Conservation (phyloP, 495 filamentous ascomycete genomes). For the Aspergillus affinis region DNA sequence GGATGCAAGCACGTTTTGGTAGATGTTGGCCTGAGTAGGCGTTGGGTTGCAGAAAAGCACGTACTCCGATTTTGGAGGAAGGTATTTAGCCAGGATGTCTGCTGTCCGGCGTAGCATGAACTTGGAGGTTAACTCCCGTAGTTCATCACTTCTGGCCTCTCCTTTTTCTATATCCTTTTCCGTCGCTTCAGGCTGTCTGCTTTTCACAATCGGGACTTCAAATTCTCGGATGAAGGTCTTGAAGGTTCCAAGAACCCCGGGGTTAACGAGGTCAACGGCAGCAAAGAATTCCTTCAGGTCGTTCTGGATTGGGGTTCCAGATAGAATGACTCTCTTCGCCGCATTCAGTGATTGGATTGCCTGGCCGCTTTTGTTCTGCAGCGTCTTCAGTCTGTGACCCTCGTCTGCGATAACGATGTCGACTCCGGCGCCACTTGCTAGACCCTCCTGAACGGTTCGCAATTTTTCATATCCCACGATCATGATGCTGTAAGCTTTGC, state of each 20-base stretch:
- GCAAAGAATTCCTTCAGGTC: constrained; percentile 77
- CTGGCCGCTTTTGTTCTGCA: constrained; percentile 75
- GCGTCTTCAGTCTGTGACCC: constrained; percentile 78
- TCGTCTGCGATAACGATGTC: constrained; percentile 84
- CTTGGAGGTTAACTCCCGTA: constrained; percentile 63
- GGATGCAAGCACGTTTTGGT: constrained; percentile 68
- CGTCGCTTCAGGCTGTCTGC: constrained; percentile 68
- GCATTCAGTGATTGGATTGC: constrained; percentile 75
- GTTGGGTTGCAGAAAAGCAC: constrained; percentile 76
- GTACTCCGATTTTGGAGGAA: constrained; percentile 77
- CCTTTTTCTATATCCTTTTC: constrained; percentile 70
- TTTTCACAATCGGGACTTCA: constrained; percentile 69
- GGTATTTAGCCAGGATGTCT: constrained; percentile 68
- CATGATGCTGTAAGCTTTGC: constrained; percentile 74
- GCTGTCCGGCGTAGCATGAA: constrained; percentile 80
- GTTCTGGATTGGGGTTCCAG: constrained; percentile 79
- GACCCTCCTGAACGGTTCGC: constrained; percentile 63
- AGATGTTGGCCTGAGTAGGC: constrained; percentile 63
- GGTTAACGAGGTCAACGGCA: constrained; percentile 80
- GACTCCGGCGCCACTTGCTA: constrained; percentile 61
- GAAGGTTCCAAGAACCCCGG: constrained; percentile 66
- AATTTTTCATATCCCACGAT: constrained; percentile 83
- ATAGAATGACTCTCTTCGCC: constrained; percentile 64
- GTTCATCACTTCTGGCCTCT: constrained; percentile 65
- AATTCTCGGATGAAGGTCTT: constrained; percentile 71